A percentile compares a stretch with the other conserved stretches of the same genome.
These are phyloP conservation scores for barrel medic (Medicago truncatula) DNA, from an alignment of 306 rosid genomes.

Conservation along the genomic window DNA sequence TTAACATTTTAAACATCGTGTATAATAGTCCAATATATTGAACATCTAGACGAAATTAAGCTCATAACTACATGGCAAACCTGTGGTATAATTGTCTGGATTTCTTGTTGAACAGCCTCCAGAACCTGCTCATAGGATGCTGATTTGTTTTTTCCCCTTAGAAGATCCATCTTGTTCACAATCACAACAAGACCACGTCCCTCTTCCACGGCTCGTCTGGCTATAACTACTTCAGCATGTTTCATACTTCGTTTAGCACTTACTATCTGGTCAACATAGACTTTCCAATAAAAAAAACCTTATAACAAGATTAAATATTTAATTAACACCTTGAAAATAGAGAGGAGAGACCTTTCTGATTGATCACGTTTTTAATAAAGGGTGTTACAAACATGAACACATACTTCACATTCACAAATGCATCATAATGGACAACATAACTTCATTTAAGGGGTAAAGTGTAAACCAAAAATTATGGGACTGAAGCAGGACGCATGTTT, in stretches of 20 bases:
- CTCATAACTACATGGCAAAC: slow-evolving; percentile 46
- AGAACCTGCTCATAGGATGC: slow-evolving; percentile 63
- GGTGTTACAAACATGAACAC: not conserved
- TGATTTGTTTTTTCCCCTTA: slow-evolving; percentile 61
- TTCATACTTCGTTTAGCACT: slow-evolving; percentile 84
- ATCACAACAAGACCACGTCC: slow-evolving; percentile 96
- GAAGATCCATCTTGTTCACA: slow-evolving; percentile 98
- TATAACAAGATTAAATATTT: slow-evolving; percentile 24
- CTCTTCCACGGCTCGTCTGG: slow-evolving; percentile 95
- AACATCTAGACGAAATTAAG: slow-evolving; percentile 31
- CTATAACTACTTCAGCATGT: slow-evolving; percentile 93
- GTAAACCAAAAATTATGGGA: slow-evolving; percentile 9
- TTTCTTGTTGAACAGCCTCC: slow-evolving; percentile 87
- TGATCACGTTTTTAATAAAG: slow-evolving; percentile 20
- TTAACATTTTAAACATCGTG: slow-evolving; percentile 14
- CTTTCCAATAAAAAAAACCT: slow-evolving; percentile 32
- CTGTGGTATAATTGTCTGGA: slow-evolving; percentile 90
- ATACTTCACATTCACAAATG: slow-evolving; percentile 20
- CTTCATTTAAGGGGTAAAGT: slow-evolving; percentile 24
- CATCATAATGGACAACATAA: slow-evolving; percentile 35
- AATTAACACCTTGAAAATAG: slow-evolving; percentile 14
- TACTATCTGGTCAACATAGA: slow-evolving; percentile 58
- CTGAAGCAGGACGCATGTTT: slow-evolving; percentile 17
- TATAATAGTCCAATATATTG: slow-evolving; percentile 8
- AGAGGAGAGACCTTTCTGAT: not conserved